Conservation (phyloP, 345 rosid genomes). For the Zanthoxylum bungeanum region DNA sequence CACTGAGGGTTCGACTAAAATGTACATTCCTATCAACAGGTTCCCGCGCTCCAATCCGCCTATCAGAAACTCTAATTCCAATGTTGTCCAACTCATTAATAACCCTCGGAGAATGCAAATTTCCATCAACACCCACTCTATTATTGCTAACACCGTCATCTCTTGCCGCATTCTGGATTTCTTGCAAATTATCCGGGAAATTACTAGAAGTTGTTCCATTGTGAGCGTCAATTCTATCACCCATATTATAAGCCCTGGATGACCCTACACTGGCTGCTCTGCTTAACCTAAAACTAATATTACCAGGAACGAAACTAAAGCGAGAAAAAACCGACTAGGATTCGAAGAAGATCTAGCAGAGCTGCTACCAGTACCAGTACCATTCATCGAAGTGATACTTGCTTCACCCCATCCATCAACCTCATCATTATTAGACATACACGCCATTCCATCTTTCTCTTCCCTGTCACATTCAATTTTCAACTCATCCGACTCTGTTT, state of each 20-base stretch:
- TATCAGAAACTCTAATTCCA: conserved; percentile 47
- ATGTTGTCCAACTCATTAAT: conserved; percentile 38
- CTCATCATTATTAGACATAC: conserved; percentile 41
- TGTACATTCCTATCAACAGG: conserved; percentile 78
- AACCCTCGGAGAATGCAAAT: conserved; percentile 31
- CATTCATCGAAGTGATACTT: conserved; percentile 26
- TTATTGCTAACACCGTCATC: conserved; percentile 26
- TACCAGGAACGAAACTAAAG: conserved; percentile 81
- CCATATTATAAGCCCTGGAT: conserved; percentile 43
- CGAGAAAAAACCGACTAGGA: conserved; percentile 65
- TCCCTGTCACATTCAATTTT: conserved; percentile 45
- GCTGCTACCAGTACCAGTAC: conserved; percentile 30
- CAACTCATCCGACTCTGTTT: conserved; percentile 26
- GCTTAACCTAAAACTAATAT: conserved; percentile 67
- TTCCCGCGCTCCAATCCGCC: conserved; percentile 55
- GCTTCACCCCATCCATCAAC: conserved; percentile 46
- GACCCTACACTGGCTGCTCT: conserved; percentile 83
- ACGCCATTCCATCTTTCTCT: conserved; percentile 31
- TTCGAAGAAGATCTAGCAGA: conserved; percentile 50
- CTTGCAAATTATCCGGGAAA: conserved; percentile 12
- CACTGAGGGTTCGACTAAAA: conserved; percentile 91
- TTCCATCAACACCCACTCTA: conserved; percentile 33
- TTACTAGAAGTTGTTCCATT: conserved; percentile 18
- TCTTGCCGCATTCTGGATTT: conserved; percentile 24
- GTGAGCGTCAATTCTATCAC: conserved; percentile 36